Percentiles rank a stretch among this genome's conserved stretches.
Evolutionary conservation across 2,329 filamentous ascomycete genomes (phyloP).

Genomic region (Endoconidiophora polonica): DNA sequence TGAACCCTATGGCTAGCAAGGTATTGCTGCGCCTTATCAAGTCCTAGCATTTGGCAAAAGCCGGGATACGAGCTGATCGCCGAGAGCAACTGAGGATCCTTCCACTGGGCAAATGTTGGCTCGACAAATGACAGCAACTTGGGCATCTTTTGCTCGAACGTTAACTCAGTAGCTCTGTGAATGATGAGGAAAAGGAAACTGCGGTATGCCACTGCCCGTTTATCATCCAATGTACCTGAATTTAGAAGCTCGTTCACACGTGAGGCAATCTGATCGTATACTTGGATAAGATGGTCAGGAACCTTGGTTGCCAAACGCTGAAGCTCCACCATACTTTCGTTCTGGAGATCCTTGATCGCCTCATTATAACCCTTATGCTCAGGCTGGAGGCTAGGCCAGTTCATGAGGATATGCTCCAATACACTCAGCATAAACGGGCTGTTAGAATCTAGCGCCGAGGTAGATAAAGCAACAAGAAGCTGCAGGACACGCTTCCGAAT

Average conservation of each 20-base stretch:
- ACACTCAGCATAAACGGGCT: constrained; percentile 73
- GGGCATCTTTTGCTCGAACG: constrained; percentile 50
- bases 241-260: constrained; percentile 68
- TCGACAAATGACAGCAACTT: constrained; percentile 63
- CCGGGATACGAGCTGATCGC: constrained; percentile 57
- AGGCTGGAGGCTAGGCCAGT: constrained; percentile 56
- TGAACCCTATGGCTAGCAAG: constrained; percentile 57
- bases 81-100: constrained; percentile 47
- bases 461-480: constrained; percentile 70
- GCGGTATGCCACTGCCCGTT: constrained; percentile 68
- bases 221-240: constrained; percentile 59
- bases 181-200: constrained; percentile 90
- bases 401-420: constrained; percentile 77
- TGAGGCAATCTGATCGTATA: constrained; percentile 72
- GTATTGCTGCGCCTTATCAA: constrained; percentile 70
- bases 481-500: constrained; percentile 70
- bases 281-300: constrained; percentile 72
- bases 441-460: constrained; percentile 60
- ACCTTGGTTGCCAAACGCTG: constrained; percentile 80
- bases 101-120: constrained; percentile 72
- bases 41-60: constrained; percentile 64
- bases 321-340: constrained; percentile 69
- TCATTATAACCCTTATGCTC: constrained; percentile 64
- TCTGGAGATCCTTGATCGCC: constrained; percentile 75
- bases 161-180: constrained; percentile 65